Percentiles rank a stretch among this genome's conserved stretches.
Conservation (phyloP, 495 filamentous ascomycete species). For the Evansstolkia leycettana region DNA sequence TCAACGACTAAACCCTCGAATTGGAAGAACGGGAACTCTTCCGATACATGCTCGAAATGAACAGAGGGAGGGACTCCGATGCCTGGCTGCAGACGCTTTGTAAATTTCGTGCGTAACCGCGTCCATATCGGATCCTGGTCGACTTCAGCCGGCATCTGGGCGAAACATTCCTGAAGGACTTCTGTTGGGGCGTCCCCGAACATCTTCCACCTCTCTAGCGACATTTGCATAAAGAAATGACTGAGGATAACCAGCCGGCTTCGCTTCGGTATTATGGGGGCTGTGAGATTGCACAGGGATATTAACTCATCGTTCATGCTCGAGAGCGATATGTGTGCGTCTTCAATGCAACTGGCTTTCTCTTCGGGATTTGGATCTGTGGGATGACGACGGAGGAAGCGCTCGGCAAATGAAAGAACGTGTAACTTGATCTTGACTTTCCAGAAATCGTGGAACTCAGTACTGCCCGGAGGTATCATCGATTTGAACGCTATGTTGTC, state of each 20-base stretch:
- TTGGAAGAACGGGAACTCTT: constrained; percentile 5
- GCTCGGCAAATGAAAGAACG: constrained; percentile 10
- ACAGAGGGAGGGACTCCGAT: constrained; percentile 2
- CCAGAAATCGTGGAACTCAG: constrained; percentile 4
- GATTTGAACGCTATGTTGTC: constrained; percentile 4
- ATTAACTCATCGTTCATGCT: constrained; percentile 36
- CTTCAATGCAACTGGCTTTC: background rate
- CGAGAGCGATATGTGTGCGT: constrained; percentile 14
- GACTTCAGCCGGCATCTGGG: constrained; percentile 12
- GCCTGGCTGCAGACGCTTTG: constrained; percentile 6
- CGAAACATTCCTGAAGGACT: constrained; percentile 12
- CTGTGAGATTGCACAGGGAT: constrained; percentile 28
- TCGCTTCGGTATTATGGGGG: constrained; percentile 7
- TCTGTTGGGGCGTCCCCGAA: constrained; percentile 12
- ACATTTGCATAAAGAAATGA: constrained; percentile 38
- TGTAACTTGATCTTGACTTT: constrained; percentile 20
- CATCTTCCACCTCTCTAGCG: constrained; percentile 32
- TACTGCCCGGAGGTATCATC: background rate
- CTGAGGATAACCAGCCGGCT: constrained; percentile 32
- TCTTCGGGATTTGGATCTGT: background rate
- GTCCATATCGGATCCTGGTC: constrained; percentile 5
- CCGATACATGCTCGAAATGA: constrained; percentile 2
- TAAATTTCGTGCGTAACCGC: constrained; percentile 4
- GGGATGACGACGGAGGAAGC: constrained; percentile 3
- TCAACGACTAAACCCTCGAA: constrained; percentile 16